These are phyloP conservation scores for Pseudonitzschia pungens DNA, from an alignment of 108 stramenopile genomes.

Conservation along the genomic window DNA sequence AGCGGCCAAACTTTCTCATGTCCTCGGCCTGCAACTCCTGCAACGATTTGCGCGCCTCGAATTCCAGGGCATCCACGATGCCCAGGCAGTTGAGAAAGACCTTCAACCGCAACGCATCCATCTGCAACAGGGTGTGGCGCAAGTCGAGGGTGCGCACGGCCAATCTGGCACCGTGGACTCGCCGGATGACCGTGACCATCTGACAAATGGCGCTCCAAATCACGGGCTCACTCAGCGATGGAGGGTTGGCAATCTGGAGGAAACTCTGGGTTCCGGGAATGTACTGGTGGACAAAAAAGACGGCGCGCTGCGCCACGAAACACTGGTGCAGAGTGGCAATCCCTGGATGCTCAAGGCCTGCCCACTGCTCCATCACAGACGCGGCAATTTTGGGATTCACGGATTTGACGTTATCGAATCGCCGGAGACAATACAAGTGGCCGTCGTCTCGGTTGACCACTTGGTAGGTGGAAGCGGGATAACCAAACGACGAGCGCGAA, in stretches of 20 bases:
- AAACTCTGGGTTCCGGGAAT: constrained; percentile 80
- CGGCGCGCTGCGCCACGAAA: constrained; percentile 82
- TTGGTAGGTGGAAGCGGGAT: constrained; percentile 63
- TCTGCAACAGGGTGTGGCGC: constrained; percentile 62
- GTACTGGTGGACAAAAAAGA: constrained; percentile 91
- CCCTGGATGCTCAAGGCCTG: constrained; percentile 66
- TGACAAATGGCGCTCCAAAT: constrained; percentile 88
- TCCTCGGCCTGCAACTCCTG: constrained; percentile 84
- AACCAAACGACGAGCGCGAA: constrained; percentile 73
- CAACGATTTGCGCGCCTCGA: constrained; percentile 69
- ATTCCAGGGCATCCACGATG: constrained; percentile 87
- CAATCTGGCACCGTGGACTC: constrained; percentile 72
- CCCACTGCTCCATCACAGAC: constrained; percentile 66
- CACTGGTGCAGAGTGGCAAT: constrained; percentile 67
- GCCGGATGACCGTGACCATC: constrained; percentile 69
- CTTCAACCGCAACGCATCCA: constrained; percentile 51
- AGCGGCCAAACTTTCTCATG: constrained; percentile 75
- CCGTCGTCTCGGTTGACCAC: constrained; percentile 76
- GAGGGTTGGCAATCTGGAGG: constrained; percentile 38
- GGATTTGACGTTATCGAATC: constrained; percentile 85
- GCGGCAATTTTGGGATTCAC: constrained; percentile 80
- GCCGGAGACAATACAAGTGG: constrained; percentile 73
- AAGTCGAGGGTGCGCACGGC: constrained; percentile 78
- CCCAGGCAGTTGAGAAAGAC: constrained; percentile 74
- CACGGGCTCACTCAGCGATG: constrained; percentile 62